Evolutionary conservation across 148 eudicot genomes (phyloP).

Genomic region (Rhododendron henanense): DNA sequence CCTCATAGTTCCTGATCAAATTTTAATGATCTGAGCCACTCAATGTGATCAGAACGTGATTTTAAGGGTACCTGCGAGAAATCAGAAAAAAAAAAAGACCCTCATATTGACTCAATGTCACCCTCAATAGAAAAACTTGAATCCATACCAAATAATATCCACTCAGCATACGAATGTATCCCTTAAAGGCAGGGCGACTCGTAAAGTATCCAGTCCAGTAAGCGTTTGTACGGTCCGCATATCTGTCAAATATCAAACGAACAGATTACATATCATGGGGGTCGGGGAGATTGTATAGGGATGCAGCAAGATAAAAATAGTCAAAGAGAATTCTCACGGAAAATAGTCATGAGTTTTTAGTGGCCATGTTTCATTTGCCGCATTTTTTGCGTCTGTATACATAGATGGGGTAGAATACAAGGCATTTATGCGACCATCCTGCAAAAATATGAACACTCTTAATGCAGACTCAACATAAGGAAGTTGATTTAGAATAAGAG

Average conservation of each 20-base stretch:
- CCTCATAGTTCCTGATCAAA: too few species aligned
- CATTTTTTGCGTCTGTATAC: slow-evolving; percentile 76
- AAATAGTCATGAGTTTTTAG: slow-evolving; percentile 76
- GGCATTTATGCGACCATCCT: slow-evolving; percentile 91
- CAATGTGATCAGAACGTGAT: too few species aligned
- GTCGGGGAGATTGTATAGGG: not conserved
- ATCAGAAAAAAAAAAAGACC: too few species aligned
- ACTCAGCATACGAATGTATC: slow-evolving; percentile 70
- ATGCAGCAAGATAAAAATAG: not conserved
- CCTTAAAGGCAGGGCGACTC: slow-evolving; percentile 85
- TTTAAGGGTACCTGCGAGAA: too few species aligned
- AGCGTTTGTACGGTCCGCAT: slow-evolving; percentile 60
- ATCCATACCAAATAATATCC: slow-evolving; percentile 76
- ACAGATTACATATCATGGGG: not conserved
- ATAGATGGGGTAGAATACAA: slow-evolving; percentile 88
- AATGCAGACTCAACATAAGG: not conserved
- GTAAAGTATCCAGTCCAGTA: slow-evolving; percentile 89
- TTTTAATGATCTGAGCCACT: too few species aligned
- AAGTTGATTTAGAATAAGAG: not conserved
- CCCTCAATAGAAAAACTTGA: not conserved
- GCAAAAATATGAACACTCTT: slow-evolving; percentile 10
- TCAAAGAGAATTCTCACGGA: slow-evolving; percentile 51
- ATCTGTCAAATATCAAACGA: slow-evolving; percentile 37
- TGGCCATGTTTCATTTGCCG: slow-evolving; percentile 68
- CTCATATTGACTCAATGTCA: not conserved